Conservation (phyloP, 2,329 filamentous ascomycete genomes). For the Aspergillus pseudonomiae region DNA sequence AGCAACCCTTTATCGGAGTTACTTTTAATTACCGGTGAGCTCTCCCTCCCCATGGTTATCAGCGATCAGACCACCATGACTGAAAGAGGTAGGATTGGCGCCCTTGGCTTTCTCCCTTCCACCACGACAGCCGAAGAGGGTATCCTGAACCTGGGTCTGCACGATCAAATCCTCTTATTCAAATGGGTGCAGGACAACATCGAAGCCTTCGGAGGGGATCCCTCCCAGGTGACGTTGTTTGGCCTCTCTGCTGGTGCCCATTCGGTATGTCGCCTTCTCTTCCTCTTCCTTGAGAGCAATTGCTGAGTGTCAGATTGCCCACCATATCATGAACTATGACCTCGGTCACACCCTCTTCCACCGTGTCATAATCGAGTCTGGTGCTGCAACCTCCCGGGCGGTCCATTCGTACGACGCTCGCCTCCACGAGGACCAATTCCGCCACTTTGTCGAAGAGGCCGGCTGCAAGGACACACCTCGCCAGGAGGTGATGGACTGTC, state of each 20-base stretch:
- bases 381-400: slow-evolving; percentile 51
- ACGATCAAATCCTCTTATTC: slow-evolving; percentile 41
- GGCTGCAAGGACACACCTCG: slow-evolving; percentile 35
- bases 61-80: neutral
- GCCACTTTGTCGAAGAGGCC: slow-evolving; percentile 42
- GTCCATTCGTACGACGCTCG: slow-evolving; percentile 45
- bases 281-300: no score
- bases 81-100: slow-evolving; percentile 34
- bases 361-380: slow-evolving; percentile 51
- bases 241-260: slow-evolving; percentile 52
- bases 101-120: slow-evolving; percentile 70
- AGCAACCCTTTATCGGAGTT: slow-evolving; percentile 48
- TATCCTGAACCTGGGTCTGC: slow-evolving; percentile 48
- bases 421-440: slow-evolving; percentile 51
- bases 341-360: slow-evolving; percentile 44
- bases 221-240: slow-evolving; percentile 40
- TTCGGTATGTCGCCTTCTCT: slow-evolving; percentile 33
- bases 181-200: slow-evolving; percentile 32
- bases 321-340: slow-evolving; percentile 62
- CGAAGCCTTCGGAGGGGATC: slow-evolving; percentile 27
- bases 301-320: slow-evolving; percentile 58
- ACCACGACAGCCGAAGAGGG: slow-evolving; percentile 56
- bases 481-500: slow-evolving; percentile 42
- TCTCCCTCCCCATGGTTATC: neutral
- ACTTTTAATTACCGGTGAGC: slow-evolving; percentile 47